Evolutionary conservation across 2,329 filamentous ascomycete genomes (phyloP).

Genomic region (Leptographium galeiforme): DNA sequence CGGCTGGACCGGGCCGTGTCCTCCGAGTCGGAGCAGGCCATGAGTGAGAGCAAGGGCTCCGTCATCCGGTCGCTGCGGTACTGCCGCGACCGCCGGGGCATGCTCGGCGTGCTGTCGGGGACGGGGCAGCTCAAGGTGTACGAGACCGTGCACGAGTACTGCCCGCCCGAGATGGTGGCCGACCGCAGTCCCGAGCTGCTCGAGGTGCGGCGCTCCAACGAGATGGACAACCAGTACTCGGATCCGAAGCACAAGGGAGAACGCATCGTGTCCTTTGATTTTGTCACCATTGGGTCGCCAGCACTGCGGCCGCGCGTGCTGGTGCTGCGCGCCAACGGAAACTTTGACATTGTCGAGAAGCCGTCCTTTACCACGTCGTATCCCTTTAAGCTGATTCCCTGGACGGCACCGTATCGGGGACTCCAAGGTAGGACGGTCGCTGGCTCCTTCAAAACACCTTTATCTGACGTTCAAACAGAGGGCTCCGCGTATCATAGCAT

Average conservation of each 20-base stretch:
- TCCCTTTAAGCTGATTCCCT: slow-evolving; percentile 46
- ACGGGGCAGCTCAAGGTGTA: slow-evolving; percentile 50
- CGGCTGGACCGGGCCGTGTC: slow-evolving; percentile 44
- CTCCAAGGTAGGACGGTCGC: slow-evolving; percentile 27
- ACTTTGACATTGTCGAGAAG: slow-evolving; percentile 48
- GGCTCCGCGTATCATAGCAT: slow-evolving; percentile 37
- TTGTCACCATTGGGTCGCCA: slow-evolving; percentile 45
- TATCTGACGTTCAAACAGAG: slow-evolving; percentile 17
- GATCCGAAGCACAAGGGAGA: slow-evolving; percentile 40
- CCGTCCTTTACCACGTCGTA: slow-evolving; percentile 45
- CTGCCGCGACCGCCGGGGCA: slow-evolving; percentile 46
- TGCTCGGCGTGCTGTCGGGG: slow-evolving; percentile 47
- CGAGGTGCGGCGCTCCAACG: slow-evolving; percentile 44
- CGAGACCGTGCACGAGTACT: slow-evolving; percentile 41
- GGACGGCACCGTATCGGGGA: slow-evolving; percentile 45
- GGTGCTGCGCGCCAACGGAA: slow-evolving; percentile 45
- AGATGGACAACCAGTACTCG: slow-evolving; percentile 46
- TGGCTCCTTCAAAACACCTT: not conserved
- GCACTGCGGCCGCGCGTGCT: slow-evolving; percentile 43
- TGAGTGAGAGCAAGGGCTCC: slow-evolving; percentile 42
- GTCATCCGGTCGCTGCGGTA: slow-evolving; percentile 50
- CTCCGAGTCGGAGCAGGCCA: slow-evolving; percentile 34
- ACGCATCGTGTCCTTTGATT: slow-evolving; percentile 55
- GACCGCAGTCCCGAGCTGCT: slow-evolving; percentile 44
- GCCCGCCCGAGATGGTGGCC: slow-evolving; percentile 24